phyloP scores from a whole-genome alignment of 176 grass and related monocot genomes.

The Aegilops bicornis region DNA sequence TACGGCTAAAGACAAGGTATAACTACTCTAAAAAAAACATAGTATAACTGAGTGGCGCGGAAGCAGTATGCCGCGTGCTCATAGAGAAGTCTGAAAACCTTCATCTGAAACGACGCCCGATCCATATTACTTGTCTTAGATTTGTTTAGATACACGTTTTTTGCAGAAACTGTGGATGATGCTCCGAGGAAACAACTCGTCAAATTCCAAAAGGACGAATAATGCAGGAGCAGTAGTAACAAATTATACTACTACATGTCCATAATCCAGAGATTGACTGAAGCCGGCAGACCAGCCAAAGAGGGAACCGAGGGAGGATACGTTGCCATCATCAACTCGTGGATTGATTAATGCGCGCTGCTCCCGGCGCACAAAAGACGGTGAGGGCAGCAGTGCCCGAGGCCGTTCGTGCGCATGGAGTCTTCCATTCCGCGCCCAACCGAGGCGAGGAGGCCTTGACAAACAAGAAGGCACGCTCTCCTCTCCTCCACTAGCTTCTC shows the following conservation, averaged over 20 bases:
- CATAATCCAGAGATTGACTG: too few species aligned
- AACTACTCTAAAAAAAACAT: too few species aligned
- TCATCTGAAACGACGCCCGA: background rate
- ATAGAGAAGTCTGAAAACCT: background rate
- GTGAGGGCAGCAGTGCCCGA: conserved; percentile 14
- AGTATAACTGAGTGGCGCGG: too few species aligned
- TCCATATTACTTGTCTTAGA: too few species aligned
- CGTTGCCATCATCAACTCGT: background rate
- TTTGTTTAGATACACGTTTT: too few species aligned
- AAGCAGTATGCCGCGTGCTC: too few species aligned
- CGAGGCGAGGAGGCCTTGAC: conserved; percentile 16
- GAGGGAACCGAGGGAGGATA: background rate
- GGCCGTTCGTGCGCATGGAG: conserved; percentile 38
- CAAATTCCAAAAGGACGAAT: background rate
- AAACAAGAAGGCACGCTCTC: conserved; percentile 4
- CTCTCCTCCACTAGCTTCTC: background rate
- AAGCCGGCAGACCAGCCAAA: background rate
- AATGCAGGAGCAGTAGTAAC: too few species aligned
- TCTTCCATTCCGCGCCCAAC: conserved; percentile 31
- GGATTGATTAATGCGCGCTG: background rate
- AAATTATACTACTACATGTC: background rate
- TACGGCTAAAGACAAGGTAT: too few species aligned
- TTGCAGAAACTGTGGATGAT: background rate
- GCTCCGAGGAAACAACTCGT: background rate
- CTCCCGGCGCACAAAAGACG: background rate